Conservation (phyloP, 2,329 filamentous ascomycete species). For the Plenodomus biglobosus region DNA sequence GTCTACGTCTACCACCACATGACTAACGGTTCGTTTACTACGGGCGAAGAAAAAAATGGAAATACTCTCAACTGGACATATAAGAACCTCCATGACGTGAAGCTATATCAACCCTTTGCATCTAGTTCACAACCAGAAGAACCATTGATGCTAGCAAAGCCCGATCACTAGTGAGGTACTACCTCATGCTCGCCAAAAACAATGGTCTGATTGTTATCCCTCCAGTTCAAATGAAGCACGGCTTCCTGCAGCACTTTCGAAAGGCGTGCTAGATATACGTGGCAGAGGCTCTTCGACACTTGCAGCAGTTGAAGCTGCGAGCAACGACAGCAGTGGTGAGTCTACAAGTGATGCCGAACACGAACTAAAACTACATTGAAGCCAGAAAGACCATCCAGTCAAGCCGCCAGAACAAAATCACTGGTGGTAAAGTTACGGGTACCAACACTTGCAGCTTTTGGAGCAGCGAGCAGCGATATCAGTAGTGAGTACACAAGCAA, state of each 20-base stretch:
- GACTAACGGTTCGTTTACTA: neutral
- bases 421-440: no score
- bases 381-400: no score
- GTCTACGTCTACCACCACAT: neutral
- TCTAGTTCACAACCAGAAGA: neutral
- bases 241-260: neutral
- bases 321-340: neutral
- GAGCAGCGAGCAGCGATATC: no score
- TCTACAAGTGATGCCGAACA: no score
- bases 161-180: conserved; percentile 10
- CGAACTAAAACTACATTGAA: no score
- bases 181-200: conserved; percentile 16
- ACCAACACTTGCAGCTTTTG: no score
- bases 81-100: neutral
- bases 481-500: no score
- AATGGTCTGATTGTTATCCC: conserved; percentile 4
- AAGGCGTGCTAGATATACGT: neutral
- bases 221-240: neutral
- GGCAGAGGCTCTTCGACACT: neutral
- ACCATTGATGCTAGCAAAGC: conserved; percentile 3
- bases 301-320: neutral
- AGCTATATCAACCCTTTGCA: conserved; percentile 2
- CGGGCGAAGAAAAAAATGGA: neutral
- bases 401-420: no score
- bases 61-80: neutral